phyloP scores from a whole-genome alignment of 768 basidiomycete species.

The Coprinopsis cinerea region DNA sequence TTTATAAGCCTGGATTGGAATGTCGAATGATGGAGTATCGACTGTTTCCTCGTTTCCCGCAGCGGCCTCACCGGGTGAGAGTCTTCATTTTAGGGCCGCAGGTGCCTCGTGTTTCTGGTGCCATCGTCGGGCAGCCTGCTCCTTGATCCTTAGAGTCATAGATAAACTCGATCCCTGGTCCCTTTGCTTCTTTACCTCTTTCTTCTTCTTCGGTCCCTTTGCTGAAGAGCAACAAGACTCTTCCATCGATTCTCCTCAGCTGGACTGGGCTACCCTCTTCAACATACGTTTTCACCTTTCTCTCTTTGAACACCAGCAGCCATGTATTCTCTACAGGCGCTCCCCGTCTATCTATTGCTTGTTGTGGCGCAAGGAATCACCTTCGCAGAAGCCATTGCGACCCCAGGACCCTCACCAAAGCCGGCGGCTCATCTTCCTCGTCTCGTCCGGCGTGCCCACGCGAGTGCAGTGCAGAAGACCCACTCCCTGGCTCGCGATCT shows the following conservation, averaged over 20 bases:
- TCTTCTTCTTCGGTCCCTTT: background rate
- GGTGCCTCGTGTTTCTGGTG: background rate
- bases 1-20: too few relatives aligned
- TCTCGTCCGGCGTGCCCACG: constrained; percentile 44
- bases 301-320: constrained; percentile 12
- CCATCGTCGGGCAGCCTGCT: background rate
- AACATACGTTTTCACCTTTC: constrained; percentile 15
- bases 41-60: too few relatives aligned
- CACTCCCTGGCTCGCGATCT: constrained; percentile 62
- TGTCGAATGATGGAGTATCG: too few relatives aligned
- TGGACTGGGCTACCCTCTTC: background rate
- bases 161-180: background rate
- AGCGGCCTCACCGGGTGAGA: too few relatives aligned
- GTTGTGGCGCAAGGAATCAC: constrained; percentile 25
- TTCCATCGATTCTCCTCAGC: background rate
- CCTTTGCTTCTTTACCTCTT: background rate
- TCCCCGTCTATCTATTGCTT: constrained; percentile 31
- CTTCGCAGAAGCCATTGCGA: constrained; percentile 10
- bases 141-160: too few relatives aligned
- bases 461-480: constrained; percentile 51
- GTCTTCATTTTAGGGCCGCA: too few relatives aligned
- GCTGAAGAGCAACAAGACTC: background rate
- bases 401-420: constrained; percentile 6
- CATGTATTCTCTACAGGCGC: constrained; percentile 21
- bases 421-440: constrained; percentile 30